Evolutionary conservation across 2,329 filamentous ascomycete genomes (phyloP).

Genomic region (Diaporthe ilicicola): DNA sequence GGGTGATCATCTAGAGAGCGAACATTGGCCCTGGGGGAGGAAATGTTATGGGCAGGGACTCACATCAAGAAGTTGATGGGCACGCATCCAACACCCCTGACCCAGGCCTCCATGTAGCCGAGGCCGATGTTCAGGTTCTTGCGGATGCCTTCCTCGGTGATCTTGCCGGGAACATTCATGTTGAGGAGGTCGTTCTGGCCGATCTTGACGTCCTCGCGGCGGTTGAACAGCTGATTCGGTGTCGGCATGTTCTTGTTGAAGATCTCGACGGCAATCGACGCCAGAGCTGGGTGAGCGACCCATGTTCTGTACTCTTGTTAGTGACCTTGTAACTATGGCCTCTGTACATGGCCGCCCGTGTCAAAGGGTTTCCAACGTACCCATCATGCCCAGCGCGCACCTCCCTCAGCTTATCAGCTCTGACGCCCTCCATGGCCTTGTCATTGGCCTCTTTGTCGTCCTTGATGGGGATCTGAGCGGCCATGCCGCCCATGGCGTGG

Average conservation of each 20-base stretch:
- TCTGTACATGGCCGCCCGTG: too few species aligned
- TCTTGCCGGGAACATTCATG: conserved; percentile 93
- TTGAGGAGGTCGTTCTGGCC: conserved; percentile 91
- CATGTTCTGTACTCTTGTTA: conserved; percentile 66
- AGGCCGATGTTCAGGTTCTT: conserved; percentile 98
- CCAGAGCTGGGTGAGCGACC: conserved; percentile 96
- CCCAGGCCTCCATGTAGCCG: conserved; percentile 98
- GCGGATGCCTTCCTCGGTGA: conserved; percentile 94
- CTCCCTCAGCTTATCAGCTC: conserved; percentile 95
- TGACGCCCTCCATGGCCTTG: conserved; percentile 90
- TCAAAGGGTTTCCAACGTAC: conserved; percentile 42
- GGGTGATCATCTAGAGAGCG: too few species aligned
- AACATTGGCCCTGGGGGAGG: too few species aligned
- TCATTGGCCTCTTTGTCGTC: conserved; percentile 91
- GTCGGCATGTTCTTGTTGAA: conserved; percentile 99
- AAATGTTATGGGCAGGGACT: conserved; percentile 38
- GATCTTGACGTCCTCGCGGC: conserved; percentile 88
- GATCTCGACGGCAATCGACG: conserved; percentile 85
- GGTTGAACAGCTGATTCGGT: conserved; percentile 92
- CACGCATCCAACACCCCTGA: conserved; percentile 92
- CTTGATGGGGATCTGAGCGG: conserved; percentile 98
- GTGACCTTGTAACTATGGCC: not conserved
- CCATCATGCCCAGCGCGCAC: conserved; percentile 94
- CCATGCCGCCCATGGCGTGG: conserved; percentile 99
- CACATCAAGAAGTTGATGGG: conserved; percentile 97